phyloP scores from a whole-genome alignment of 2,329 filamentous ascomycete genomes.

The Orbilia ellipsospora region DNA sequence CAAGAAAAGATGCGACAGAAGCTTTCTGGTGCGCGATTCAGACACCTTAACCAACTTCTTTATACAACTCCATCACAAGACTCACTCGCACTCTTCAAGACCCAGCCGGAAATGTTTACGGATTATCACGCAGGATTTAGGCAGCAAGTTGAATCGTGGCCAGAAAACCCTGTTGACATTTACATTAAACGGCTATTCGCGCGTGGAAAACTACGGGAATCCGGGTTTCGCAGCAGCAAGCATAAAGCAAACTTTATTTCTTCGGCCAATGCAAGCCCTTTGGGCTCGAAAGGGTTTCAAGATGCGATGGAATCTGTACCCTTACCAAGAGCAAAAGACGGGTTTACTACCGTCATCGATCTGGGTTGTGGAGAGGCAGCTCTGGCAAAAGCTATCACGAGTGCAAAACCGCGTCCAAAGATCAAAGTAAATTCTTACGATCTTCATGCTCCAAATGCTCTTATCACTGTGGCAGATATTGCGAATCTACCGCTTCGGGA shows the following conservation, averaged over 20 bases:
- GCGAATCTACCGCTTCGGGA: slow-evolving; percentile 80
- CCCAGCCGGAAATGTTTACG: slow-evolving; percentile 90
- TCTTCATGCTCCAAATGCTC: slow-evolving; percentile 76
- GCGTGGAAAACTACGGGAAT: slow-evolving; percentile 70
- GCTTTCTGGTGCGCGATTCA: slow-evolving; percentile 92
- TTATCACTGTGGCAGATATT: slow-evolving; percentile 90
- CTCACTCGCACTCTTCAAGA: slow-evolving; percentile 82
- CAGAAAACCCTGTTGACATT: slow-evolving; percentile 91
- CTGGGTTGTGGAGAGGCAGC: slow-evolving; percentile 92
- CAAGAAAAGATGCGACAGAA: slow-evolving; percentile 96
- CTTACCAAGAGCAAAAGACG: slow-evolving; percentile 60
- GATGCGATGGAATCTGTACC: slow-evolving; percentile 52
- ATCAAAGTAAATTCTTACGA: slow-evolving; percentile 86
- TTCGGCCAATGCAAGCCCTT: slow-evolving; percentile 60
- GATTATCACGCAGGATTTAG: slow-evolving; percentile 98
- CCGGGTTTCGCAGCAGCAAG: slow-evolving; percentile 60
- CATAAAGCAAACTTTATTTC: slow-evolving; percentile 60
- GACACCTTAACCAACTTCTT: slow-evolving; percentile 94
- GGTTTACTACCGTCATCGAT: slow-evolving; percentile 83
- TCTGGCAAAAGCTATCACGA: slow-evolving; percentile 72
- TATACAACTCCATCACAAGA: slow-evolving; percentile 90
- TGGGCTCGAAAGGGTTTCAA: slow-evolving; percentile 55
- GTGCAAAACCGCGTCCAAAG: slow-evolving; percentile 63
- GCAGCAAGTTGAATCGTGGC: slow-evolving; percentile 94
- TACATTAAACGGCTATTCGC: slow-evolving; percentile 78